Base-by-base conservation (phyloP, 352 stramenopile species). In the Phytophthora ramorum region DNA sequence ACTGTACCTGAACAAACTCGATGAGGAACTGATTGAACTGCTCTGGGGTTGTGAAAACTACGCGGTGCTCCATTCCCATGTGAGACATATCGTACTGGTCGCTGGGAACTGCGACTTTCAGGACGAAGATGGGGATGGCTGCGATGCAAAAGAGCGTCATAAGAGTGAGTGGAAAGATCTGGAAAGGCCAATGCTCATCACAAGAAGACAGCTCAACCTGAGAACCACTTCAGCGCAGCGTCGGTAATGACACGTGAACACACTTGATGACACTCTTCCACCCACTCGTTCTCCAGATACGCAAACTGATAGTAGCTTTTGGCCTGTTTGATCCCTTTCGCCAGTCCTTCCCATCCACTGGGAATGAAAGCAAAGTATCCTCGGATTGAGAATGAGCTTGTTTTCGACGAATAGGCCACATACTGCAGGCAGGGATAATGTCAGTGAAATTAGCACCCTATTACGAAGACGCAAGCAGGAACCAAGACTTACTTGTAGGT, bases 71-170 rank as follows among this genome's bases (percentile, higher is more conserved):
- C 34, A 44, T 77, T 55, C 60, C 71, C 46, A 57, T 59, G 40
- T 52, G 51, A 26, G 63, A 64, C 22, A 77, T 28, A 3, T 83
- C 82, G 38, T 76, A 83, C 16, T 87, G 66, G 9, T 73, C 35
- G 2, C 28, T 30, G 20, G 63, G 34, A 41, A 47, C 65, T n/a
- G 65, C 44, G 16, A 96, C 47, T 66, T 93, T 92, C 51, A 94
- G 44, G 7, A 96, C 77, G 53, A 92, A 90, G 35, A 94, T 87
- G 12, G 81, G 83, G 34, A 93, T 88, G 9, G 76, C 87, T 95
- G 28, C 8, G 41, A 49, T 16, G 12, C 19, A 46, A 7, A 47
- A 41, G 20, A 30, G 24, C 2, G n/a, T 3, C 4, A 14, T 26
- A 17, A n/a, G 7, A 3, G 17, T 47, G 12, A 47, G 9, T 12